These are phyloP conservation scores for Syncephalastrum racemosum DNA, from an alignment of 371 early-diverging fungal species.

Conservation along the genomic window DNA sequence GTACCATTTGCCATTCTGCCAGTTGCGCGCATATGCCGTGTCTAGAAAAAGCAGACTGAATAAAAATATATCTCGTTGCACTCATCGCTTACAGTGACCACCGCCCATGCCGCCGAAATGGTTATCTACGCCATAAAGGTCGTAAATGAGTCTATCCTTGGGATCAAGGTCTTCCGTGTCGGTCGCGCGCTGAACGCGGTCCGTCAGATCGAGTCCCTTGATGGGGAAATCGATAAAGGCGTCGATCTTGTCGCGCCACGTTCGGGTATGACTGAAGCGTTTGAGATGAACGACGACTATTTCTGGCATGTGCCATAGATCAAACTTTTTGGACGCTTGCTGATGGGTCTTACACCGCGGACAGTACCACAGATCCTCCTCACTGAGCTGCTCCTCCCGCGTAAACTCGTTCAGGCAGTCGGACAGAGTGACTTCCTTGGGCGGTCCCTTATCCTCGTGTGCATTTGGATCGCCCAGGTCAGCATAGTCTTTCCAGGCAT, in stretches of 20 bases:
- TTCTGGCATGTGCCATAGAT: conserved; percentile 57
- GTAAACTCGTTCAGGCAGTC: conserved; percentile 67
- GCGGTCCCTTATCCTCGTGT: conserved; percentile 14
- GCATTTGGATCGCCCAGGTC: conserved; percentile 18
- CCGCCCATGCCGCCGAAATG: conserved; percentile 93
- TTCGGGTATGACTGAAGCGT: conserved; percentile 63
- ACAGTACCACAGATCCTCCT: conserved; percentile 69
- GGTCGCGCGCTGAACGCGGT: conserved; percentile 18
- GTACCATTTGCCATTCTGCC: conserved; percentile 75
- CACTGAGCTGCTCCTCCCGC: conserved; percentile 58
- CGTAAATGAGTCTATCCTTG: conserved; percentile 63
- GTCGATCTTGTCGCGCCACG: conserved; percentile 60
- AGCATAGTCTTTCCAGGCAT: conserved; percentile 31
- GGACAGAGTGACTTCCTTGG: conserved; percentile 28
- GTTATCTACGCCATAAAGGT: conserved; percentile 87
- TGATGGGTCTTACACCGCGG: conserved; percentile 60
- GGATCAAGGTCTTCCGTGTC: conserved; percentile 15
- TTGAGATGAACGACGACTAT: conserved; percentile 66
- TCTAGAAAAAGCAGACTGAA: conserved; percentile 48
- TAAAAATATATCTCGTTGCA: neutral
- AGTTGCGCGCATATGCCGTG: conserved; percentile 88
- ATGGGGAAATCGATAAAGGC: conserved; percentile 66
- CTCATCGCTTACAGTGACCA: conserved; percentile 80
- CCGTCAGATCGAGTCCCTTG: conserved; percentile 36
- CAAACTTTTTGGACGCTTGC: conserved; percentile 54